These are phyloP conservation scores for Houttuynia cordata DNA, from an alignment of 164 flowering plant genomes.

Conservation along the genomic window DNA sequence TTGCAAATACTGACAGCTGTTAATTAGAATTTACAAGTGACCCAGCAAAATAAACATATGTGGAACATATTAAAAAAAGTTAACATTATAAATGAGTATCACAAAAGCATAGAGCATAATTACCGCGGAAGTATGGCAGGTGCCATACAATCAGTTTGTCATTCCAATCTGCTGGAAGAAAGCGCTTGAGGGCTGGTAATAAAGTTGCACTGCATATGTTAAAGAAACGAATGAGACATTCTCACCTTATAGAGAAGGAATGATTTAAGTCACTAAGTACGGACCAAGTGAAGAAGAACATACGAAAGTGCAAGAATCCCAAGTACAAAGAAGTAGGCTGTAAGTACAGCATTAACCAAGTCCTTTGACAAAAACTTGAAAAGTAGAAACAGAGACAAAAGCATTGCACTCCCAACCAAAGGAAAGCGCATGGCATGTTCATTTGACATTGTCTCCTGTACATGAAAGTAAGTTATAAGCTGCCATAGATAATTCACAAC, in stretches of 20 bases:
- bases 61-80: too few relatives aligned
- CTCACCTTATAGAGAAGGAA: background rate
- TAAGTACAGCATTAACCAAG: conserved; percentile 92
- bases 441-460: conserved; percentile 96
- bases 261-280: background rate
- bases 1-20: too few relatives aligned
- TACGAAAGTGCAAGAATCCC: conserved; percentile 96
- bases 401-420: conserved; percentile 94
- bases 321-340: conserved; percentile 86
- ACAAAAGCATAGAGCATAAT: conserved; percentile 9
- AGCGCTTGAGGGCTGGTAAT: conserved; percentile 63
- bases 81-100: too few relatives aligned
- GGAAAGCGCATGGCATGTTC: conserved; percentile 99
- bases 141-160: conserved; percentile 62
- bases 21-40: too few relatives aligned
- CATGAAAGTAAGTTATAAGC: background rate
- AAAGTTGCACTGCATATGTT: conserved; percentile 55
- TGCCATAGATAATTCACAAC: background rate
- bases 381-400: conserved; percentile 75
- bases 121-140: conserved; percentile 74
- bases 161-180: conserved; percentile 73
- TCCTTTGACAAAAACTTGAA: conserved; percentile 94
- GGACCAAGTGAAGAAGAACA: conserved; percentile 17
- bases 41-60: too few relatives aligned
- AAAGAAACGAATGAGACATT: background rate